Evolutionary conservation across 495 filamentous ascomycete species (phyloP).

Genomic region (Aspergillus cristatus): DNA sequence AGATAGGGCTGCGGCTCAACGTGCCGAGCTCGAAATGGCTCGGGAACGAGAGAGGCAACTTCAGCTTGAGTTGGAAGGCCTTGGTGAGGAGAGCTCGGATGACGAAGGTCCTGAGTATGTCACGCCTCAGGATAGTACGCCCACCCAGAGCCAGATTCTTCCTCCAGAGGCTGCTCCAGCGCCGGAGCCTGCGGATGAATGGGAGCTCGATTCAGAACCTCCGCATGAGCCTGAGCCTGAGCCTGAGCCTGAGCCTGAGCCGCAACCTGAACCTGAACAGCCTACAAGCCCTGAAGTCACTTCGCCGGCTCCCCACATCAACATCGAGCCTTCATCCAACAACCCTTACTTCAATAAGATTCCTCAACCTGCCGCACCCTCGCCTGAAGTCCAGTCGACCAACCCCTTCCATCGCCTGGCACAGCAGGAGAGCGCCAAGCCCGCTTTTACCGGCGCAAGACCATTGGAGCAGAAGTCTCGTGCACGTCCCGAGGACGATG

Average conservation of each 20-base stretch:
- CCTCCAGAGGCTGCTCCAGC: slow-evolving; percentile 34
- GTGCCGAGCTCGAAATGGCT: slow-evolving; percentile 86
- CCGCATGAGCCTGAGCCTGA: too few relatives aligned
- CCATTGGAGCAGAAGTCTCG: slow-evolving; percentile 42
- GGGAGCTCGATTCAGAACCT: too few relatives aligned
- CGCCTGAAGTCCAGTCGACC: slow-evolving; percentile 53
- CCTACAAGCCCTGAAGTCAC: slow-evolving; percentile 14
- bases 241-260: slow-evolving; percentile 28
- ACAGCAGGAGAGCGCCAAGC: slow-evolving; percentile 35
- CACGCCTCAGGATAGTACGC: slow-evolving; percentile 75
- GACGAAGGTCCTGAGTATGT: slow-evolving; percentile 76
- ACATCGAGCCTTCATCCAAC: slow-evolving; percentile 41
- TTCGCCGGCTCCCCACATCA: slow-evolving; percentile 18
- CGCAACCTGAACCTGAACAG: slow-evolving; percentile 23
- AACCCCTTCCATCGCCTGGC: slow-evolving; percentile 95
- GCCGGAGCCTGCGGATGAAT: slow-evolving; percentile 28
- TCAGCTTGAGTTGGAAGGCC: slow-evolving; percentile 73
- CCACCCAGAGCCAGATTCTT: slow-evolving; percentile 56
- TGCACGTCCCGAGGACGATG: slow-evolving; percentile 64
- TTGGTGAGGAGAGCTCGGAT: slow-evolving; percentile 74
- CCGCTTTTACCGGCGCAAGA: slow-evolving; percentile 22
- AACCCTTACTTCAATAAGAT: slow-evolving; percentile 71
- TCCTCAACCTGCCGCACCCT: slow-evolving; percentile 32
- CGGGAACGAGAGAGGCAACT: slow-evolving; percentile 81
- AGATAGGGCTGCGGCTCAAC: slow-evolving; percentile 69